These are phyloP conservation scores for Pleurotus platypus DNA, from an alignment of 768 basidiomycete species.

Conservation along the genomic window DNA sequence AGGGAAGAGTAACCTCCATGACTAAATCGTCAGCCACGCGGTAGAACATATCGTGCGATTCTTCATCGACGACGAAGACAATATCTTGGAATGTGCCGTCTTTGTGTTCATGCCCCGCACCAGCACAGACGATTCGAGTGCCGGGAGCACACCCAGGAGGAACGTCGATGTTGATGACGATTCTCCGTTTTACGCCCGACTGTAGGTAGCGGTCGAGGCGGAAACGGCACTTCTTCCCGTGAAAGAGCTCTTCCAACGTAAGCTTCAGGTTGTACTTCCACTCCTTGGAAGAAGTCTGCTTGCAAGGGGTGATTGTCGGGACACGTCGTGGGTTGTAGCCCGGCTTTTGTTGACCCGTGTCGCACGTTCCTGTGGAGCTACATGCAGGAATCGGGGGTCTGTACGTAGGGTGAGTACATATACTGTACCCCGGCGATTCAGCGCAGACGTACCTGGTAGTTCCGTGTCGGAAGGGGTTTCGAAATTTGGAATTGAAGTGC, in stretches of 20 bases:
- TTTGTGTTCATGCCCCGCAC: constrained; percentile 53
- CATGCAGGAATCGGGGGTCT: constrained; percentile 2
- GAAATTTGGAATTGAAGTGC: constrained; percentile 2
- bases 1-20: constrained; percentile 48
- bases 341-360: background rate
- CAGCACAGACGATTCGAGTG: constrained; percentile 48
- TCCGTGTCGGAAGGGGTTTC: constrained; percentile 1
- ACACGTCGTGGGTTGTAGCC: constrained; percentile 8
- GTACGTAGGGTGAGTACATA: background rate
- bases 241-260: constrained; percentile 55
- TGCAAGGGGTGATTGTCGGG: constrained; percentile 13
- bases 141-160: constrained; percentile 52
- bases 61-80: constrained; percentile 53
- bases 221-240: constrained; percentile 46
- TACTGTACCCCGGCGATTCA: background rate
- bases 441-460: background rate
- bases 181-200: constrained; percentile 39
- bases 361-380: constrained; percentile 1
- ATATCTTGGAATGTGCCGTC: constrained; percentile 59
- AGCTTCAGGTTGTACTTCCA: constrained; percentile 48
- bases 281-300: constrained; percentile 25
- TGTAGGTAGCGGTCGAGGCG: constrained; percentile 49
- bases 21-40: constrained; percentile 45
- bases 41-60: constrained; percentile 46
- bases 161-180: constrained; percentile 50